Evolutionary conservation across 163 green algal genomes (phyloP), one percentile per base, ranked within the genome.

Genomic region (Scenedesmus sp.): DNA sequence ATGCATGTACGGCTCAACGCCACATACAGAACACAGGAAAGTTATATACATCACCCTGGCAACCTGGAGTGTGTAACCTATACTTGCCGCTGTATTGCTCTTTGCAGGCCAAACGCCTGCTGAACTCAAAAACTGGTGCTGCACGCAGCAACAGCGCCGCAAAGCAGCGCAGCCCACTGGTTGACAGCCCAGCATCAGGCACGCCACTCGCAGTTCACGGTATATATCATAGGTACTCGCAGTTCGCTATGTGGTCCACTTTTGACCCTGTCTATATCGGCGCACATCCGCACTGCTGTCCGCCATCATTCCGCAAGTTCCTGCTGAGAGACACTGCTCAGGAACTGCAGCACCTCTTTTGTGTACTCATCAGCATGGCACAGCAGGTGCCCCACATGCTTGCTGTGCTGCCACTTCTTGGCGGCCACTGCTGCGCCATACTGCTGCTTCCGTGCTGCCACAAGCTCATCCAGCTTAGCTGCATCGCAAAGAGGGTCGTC

Each of bases 391-490:
- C 70, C 70, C 23, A 79, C 70, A 6, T 79, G 70, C 70, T 79
- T 79, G 70, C 70, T 79, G 4, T 79, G 70, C 70, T 79, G 70
- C 70, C 70, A 79, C 70, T 79, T 79, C 70, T 79, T 79, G 70
- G 70, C 70, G 52, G 70, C 4, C 23, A 79, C 70, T 79, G 70
- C 70, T 52, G 23, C 70, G 5, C 70, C 70, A 5, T 79, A 52
- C 23, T 52, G 70, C 23, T 52, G 70, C 23, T 79, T 23, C 70
- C 70, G 70, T 52, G 70, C 70, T 79, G 70, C 23, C 12, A 79
- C 70, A 2, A 79, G 70, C 70, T 52, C 70, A 13, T 79, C 70
- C 23, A 79, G 70, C 23, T 79, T 52, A 4, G 70, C 70, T 79
- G 70, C 70, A 79, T 79, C 70, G 52, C 23, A 79, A 23, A 79